Conservation (phyloP, 2,329 filamentous ascomycete genomes). For the Ascochyta viciae-villosae region DNA sequence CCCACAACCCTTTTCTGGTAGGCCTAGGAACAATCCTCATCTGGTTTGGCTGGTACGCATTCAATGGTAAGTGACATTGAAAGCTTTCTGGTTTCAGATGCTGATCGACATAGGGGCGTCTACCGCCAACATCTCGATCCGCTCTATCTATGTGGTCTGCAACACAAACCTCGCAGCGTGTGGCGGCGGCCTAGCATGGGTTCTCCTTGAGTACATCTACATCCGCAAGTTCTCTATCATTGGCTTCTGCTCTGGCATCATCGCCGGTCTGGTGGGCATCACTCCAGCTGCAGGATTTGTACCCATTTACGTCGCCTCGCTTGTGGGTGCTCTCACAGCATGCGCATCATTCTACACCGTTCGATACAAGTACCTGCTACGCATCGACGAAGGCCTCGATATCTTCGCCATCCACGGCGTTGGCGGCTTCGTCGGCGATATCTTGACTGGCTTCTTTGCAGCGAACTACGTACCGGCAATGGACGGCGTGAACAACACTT, state of each 20-base stretch:
- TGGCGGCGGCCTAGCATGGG: conserved; percentile 62
- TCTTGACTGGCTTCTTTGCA: conserved; percentile 66
- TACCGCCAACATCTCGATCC: conserved; percentile 60
- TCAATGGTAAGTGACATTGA: conserved; percentile 48
- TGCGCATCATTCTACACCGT: conserved; percentile 56
- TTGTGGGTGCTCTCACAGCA: conserved; percentile 62
- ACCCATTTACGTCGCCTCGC: conserved; percentile 58
- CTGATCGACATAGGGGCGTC: conserved; percentile 26
- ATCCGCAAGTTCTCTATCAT: conserved; percentile 59
- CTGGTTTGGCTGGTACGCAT: conserved; percentile 48
- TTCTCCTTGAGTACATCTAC: conserved; percentile 60
- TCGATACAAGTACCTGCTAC: conserved; percentile 58
- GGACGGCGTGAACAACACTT: conserved; percentile 58
- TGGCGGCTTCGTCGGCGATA: conserved; percentile 64
- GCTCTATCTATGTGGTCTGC: conserved; percentile 63
- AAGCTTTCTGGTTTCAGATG: not conserved
- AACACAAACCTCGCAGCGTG: conserved; percentile 67
- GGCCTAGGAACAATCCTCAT: conserved; percentile 73
- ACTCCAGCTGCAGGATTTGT: conserved; percentile 65
- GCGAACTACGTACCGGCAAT: conserved; percentile 58
- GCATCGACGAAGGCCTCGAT: conserved; percentile 65
- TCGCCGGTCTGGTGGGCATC: conserved; percentile 64
- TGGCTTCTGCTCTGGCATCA: conserved; percentile 62
- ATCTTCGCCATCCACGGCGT: conserved; percentile 67
- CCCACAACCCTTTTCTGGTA: conserved; percentile 77